phyloP scores from a whole-genome alignment of 805 yeast species.

The Lipomyces yamadae region DNA sequence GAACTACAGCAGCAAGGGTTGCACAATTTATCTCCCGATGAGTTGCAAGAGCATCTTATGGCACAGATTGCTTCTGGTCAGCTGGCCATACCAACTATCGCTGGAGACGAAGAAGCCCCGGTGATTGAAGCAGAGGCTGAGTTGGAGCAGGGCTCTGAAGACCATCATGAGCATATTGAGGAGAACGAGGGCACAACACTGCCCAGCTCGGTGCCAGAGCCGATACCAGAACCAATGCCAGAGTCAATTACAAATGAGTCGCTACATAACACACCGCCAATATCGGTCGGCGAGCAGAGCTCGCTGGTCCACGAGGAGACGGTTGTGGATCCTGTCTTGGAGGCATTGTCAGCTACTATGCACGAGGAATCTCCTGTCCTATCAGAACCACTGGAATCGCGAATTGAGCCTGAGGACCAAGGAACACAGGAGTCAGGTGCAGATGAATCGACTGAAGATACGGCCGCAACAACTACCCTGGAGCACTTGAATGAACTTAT shows the following conservation, averaged over 20 bases:
- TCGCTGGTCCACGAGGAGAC: background rate
- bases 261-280: background rate
- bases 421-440: background rate
- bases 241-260: background rate
- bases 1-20: slow-evolving; percentile 21
- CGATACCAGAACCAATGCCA: background rate
- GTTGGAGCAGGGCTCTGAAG: background rate
- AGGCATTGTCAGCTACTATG: too few relatives aligned
- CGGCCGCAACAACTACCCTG: slow-evolving; percentile 7
- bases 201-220: background rate
- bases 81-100: background rate
- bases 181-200: background rate
- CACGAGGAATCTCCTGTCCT: background rate
- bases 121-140: background rate
- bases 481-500: slow-evolving; percentile 29
- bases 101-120: slow-evolving; percentile 4
- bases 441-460: slow-evolving; percentile 11
- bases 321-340: background rate
- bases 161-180: background rate
- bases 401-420: background rate
- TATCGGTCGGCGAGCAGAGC: background rate
- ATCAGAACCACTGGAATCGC: background rate
- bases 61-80: slow-evolving; percentile 18
- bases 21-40: slow-evolving; percentile 16
- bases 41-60: slow-evolving; percentile 25